phyloP scores from a whole-genome alignment of 2,329 filamentous ascomycete genomes.

The Stenocarpella maydis region DNA sequence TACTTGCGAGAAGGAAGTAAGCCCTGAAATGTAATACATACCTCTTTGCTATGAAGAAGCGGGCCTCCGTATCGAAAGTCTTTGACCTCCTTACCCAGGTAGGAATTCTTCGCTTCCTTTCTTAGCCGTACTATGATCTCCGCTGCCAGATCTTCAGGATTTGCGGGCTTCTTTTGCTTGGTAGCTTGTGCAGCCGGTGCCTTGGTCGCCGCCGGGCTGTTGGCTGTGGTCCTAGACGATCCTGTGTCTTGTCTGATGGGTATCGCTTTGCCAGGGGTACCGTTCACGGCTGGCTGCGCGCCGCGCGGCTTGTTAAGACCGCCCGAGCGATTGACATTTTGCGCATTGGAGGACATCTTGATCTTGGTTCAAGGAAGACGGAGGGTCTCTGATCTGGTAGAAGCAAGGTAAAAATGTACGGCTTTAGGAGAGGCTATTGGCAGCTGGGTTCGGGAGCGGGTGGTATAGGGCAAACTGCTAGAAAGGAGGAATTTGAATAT shows the following conservation, averaged over 20 bases:
- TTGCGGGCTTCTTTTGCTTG: not conserved
- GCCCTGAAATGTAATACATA: not conserved
- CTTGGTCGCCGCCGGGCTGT: not conserved
- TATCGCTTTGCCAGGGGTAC: too few relatives aligned
- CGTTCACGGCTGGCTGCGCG: not conserved
- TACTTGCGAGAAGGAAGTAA: too few relatives aligned
- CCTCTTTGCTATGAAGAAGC: not conserved
- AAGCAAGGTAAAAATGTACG: not conserved
- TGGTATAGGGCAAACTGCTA: not conserved
- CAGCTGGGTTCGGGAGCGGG: not conserved
- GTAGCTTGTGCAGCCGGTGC: not conserved
- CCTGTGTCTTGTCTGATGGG: too few relatives aligned
- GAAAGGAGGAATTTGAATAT: not conserved
- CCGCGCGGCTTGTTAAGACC: rapidly evolving
- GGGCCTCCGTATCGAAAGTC: not conserved
- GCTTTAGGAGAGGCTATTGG: not conserved
- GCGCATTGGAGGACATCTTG: not conserved
- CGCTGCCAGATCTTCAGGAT: rapidly evolving
- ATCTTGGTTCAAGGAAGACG: not conserved
- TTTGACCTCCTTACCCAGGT: not conserved
- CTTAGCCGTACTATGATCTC: not conserved
- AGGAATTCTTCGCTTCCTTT: not conserved
- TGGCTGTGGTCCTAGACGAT: too few relatives aligned
- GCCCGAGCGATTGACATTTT: not conserved
- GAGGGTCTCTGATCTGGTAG: not conserved